These are phyloP conservation scores for Colletotrichum costaricense DNA, from an alignment of 2,329 filamentous ascomycete species.

Conservation along the genomic window DNA sequence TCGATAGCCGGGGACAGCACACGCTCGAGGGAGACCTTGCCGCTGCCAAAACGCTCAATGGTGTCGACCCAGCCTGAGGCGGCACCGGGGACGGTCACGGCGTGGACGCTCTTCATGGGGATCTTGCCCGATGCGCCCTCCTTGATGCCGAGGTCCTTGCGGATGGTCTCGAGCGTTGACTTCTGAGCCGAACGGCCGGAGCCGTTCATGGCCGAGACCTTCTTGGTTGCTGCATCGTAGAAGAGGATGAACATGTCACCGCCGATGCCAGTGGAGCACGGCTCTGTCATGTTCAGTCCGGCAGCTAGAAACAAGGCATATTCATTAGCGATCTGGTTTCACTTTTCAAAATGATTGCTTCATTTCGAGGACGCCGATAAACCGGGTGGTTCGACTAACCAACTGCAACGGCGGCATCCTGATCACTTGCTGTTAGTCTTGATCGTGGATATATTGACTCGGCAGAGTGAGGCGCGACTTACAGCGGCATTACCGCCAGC, in stretches of 20 bases:
- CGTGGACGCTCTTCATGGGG: slow-evolving; percentile 80
- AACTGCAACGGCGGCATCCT: slow-evolving; percentile 97
- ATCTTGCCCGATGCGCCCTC: slow-evolving; percentile 69
- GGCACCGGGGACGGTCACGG: slow-evolving; percentile 89
- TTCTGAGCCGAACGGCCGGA: slow-evolving; percentile 85
- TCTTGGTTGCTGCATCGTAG: slow-evolving; percentile 85
- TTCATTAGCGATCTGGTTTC: background rate
- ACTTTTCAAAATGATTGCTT: background rate
- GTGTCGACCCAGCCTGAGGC: slow-evolving; percentile 94
- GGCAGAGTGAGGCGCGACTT: slow-evolving; percentile 50
- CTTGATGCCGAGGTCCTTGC: slow-evolving; percentile 74
- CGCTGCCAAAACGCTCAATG: slow-evolving; percentile 88
- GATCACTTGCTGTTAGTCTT: slow-evolving; percentile 25
- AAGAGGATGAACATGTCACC: slow-evolving; percentile 97
- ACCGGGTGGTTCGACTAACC: slow-evolving; percentile 59
- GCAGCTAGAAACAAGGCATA: slow-evolving; percentile 69
- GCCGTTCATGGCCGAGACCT: slow-evolving; percentile 89
- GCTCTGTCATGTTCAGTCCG: slow-evolving; percentile 92
- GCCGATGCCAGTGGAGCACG: slow-evolving; percentile 91
- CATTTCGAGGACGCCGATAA: background rate
- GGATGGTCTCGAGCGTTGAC: slow-evolving; percentile 76
- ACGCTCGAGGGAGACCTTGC: slow-evolving; percentile 80
- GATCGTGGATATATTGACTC: background rate
- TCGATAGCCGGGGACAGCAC: slow-evolving; percentile 86
- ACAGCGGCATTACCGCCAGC: slow-evolving; percentile 94